A percentile compares a stretch with the other conserved stretches of the same genome.
phyloP scores from a whole-genome alignment of 2,329 filamentous ascomycete species.

The Purpureocillium lavendulum region DNA sequence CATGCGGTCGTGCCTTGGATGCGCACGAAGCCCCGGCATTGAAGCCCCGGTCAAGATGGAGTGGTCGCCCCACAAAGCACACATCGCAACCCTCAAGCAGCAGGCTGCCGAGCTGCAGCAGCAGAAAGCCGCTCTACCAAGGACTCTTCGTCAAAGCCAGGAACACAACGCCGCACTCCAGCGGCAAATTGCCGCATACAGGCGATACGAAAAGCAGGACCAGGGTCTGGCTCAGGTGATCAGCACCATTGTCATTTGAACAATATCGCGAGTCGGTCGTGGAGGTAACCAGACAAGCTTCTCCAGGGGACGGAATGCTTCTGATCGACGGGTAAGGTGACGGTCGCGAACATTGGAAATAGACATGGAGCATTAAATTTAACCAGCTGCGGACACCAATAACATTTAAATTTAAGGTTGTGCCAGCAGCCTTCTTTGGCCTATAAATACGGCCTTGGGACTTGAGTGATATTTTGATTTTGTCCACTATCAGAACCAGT shows the following conservation, averaged over 20 bases:
- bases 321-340: not conserved
- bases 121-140: slow-evolving; percentile 1
- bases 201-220: slow-evolving; percentile 1
- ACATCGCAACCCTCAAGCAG: not conserved
- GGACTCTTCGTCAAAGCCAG: not conserved
- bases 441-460: not conserved
- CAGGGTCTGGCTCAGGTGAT: slow-evolving; percentile 1
- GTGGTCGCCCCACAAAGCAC: not conserved
- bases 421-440: no score
- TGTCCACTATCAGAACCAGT: no score
- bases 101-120: slow-evolving; percentile 1
- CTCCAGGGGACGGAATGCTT: not conserved
- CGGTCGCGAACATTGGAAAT: not conserved
- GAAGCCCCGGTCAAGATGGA: not conserved
- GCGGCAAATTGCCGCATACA: not conserved
- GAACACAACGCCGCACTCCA: slow-evolving; percentile 1
- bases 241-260: slow-evolving; percentile 3
- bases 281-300: not conserved
- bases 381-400: no score
- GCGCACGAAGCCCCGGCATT: no score
- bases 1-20: not conserved
- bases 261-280: slow-evolving; percentile 2
- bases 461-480: no score
- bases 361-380: not conserved
- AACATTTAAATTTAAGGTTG: no score